Evolutionary conservation across 495 filamentous ascomycete species (phyloP).

Genomic region (Penicillium riverlandense): DNA sequence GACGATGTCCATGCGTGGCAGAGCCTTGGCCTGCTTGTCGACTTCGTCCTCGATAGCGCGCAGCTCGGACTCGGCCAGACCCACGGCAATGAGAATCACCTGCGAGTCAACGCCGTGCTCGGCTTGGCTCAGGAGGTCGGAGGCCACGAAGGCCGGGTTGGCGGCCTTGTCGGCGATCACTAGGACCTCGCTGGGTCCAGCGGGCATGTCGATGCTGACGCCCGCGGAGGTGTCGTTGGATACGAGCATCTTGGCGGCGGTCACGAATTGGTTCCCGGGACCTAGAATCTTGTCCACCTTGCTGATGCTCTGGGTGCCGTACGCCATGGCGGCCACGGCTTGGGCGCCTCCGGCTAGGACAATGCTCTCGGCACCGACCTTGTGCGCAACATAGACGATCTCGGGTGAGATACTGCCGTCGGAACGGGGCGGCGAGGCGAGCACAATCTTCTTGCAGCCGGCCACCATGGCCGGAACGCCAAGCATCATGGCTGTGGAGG

Average conservation of each 20-base stretch:
- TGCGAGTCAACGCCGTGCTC: conserved; percentile 96
- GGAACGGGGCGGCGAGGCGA: conserved; percentile 83
- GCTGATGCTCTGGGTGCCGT: conserved; percentile 65
- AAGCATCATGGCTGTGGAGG: conserved; percentile 94
- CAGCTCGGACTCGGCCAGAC: conserved; percentile 63
- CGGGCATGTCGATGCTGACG: conserved; percentile 97
- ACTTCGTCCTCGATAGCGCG: conserved; percentile 83
- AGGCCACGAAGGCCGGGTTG: conserved; percentile 92
- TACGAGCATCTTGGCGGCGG: conserved; percentile 95
- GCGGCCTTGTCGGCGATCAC: conserved; percentile 88
- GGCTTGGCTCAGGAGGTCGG: conserved; percentile 88
- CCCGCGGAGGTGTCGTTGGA: conserved; percentile 91
- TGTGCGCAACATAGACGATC: conserved; percentile 97
- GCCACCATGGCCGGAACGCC: conserved; percentile 96
- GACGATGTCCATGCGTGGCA: conserved; percentile 90
- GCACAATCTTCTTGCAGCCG: conserved; percentile 90
- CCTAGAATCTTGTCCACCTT: conserved; percentile 99
- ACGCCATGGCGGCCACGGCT: conserved; percentile 72
- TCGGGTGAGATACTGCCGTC: conserved; percentile 92
- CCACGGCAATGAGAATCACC: conserved; percentile 85
- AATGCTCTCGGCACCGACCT: conserved; percentile 90
- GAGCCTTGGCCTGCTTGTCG: conserved; percentile 76
- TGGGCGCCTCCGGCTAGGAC: conserved; percentile 94
- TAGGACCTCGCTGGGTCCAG: conserved; percentile 91
- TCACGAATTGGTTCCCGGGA: conserved; percentile 97